phyloP scores from a whole-genome alignment of 192 early-diverging fungal species.

The Spinellus fusiger region DNA sequence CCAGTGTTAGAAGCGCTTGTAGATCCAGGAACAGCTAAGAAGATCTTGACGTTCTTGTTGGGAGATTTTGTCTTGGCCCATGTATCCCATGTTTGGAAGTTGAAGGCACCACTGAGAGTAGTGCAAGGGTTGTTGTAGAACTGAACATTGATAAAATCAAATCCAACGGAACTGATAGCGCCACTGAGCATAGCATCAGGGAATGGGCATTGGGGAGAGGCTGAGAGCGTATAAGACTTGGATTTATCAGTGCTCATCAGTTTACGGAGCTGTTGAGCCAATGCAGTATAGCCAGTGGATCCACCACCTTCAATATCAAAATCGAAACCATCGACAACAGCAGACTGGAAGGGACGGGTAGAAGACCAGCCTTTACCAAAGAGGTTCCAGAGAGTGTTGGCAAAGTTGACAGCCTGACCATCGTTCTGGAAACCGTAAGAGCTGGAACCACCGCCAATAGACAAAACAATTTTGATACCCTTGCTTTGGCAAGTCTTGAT shows the following conservation, averaged over 20 bases:
- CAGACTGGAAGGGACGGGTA: conserved; percentile 63
- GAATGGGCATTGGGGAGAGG: conserved; percentile 71
- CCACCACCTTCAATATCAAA: conserved; percentile 68
- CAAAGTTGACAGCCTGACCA: conserved; percentile 51
- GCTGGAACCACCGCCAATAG: conserved; percentile 64
- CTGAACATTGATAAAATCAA: conserved; percentile 69
- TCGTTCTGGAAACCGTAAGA: conserved; percentile 56
- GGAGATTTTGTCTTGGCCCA: conserved; percentile 56
- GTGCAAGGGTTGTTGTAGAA: conserved; percentile 82
- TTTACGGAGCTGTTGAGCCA: conserved; percentile 50
- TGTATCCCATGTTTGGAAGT: conserved; percentile 66
- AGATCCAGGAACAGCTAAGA: conserved; percentile 64
- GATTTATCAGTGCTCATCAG: conserved; percentile 40
- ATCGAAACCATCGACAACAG: conserved; percentile 45
- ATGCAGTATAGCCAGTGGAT: conserved; percentile 49
- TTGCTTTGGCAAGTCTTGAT: conserved; percentile 65
- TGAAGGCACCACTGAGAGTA: conserved; percentile 48
- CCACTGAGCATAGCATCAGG: conserved; percentile 65
- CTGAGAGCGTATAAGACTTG: conserved; percentile 53
- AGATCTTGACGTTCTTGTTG: conserved; percentile 63
- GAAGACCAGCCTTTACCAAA: conserved; percentile 61
- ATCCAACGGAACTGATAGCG: conserved; percentile 49
- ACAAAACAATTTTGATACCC: conserved; percentile 69
- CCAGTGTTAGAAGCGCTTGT: conserved; percentile 52
- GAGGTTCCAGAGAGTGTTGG: conserved; percentile 68